Conservation (phyloP, 108 stramenopile species). For the Cyclotella baltica region DNA sequence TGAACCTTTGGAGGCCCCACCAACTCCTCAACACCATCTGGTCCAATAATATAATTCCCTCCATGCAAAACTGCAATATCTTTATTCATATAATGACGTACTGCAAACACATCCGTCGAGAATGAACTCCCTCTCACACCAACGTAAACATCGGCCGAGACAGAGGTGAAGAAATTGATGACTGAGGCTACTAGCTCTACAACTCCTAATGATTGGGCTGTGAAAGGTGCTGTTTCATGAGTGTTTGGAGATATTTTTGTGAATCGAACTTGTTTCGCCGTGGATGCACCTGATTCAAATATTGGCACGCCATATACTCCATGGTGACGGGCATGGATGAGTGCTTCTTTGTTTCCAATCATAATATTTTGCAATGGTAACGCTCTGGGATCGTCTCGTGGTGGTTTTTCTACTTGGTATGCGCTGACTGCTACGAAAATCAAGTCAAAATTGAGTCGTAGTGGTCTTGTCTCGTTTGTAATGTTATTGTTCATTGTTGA, state of each 20-base stretch:
- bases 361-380: slow-evolving; percentile 37
- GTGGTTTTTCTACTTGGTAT: slow-evolving; percentile 18
- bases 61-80: slow-evolving; percentile 33
- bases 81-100: slow-evolving; percentile 67
- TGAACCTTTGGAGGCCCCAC: slow-evolving; percentile 30
- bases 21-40: slow-evolving; percentile 37
- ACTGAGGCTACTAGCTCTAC: slow-evolving; percentile 61
- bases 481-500: background rate
- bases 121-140: slow-evolving; percentile 69
- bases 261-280: slow-evolving; percentile 49
- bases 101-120: slow-evolving; percentile 75
- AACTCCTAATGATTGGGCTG: slow-evolving; percentile 32
- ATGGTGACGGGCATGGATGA: slow-evolving; percentile 33
- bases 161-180: slow-evolving; percentile 74
- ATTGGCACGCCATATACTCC: slow-evolving; percentile 49
- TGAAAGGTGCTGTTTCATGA: background rate
- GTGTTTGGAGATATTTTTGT: slow-evolving; percentile 39
- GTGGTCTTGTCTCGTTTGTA: background rate
- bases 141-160: slow-evolving; percentile 62
- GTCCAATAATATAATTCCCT: slow-evolving; percentile 33
- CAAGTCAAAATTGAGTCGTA: slow-evolving; percentile 14
- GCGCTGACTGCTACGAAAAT: slow-evolving; percentile 43
- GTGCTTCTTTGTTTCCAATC: slow-evolving; percentile 48
- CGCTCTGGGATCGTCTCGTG: slow-evolving; percentile 22
- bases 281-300: slow-evolving; percentile 69